Percentiles rank a stretch among this genome's conserved stretches.
phyloP scores from a whole-genome alignment of 78 protist genomes.

The Paratrimastix pyriformis region DNA sequence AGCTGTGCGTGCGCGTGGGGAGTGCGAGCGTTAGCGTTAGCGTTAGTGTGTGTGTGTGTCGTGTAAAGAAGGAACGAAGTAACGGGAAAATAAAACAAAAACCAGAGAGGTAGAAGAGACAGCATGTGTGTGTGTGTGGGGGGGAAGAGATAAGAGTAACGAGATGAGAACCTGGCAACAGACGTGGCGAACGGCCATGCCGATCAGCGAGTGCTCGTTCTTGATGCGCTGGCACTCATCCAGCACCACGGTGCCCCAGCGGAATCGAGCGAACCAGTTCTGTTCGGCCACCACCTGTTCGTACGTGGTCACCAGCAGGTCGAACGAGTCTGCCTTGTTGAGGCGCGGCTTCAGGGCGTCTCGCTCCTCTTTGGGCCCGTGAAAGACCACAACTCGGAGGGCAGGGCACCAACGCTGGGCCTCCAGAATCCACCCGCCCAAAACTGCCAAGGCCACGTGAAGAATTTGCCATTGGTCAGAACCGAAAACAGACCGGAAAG shows the following conservation, averaged over 20 bases:
- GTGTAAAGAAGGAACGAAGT: no score
- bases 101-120: no score
- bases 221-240: slow-evolving; percentile 34
- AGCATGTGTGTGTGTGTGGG: no score
- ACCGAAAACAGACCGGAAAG: no score
- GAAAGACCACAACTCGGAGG: background rate
- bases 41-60: no score
- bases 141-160: no score
- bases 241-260: slow-evolving; percentile 21
- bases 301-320: slow-evolving; percentile 42
- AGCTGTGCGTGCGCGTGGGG: no score
- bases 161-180: no score
- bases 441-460: background rate
- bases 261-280: background rate
- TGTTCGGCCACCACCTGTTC: slow-evolving; percentile 28
- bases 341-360: background rate
- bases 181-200: slow-evolving; percentile 21
- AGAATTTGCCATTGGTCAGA: no score
- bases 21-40: no score
- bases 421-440: background rate
- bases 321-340: background rate
- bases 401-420: background rate
- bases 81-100: no score
- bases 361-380: background rate
- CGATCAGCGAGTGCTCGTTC: slow-evolving; percentile 24